Conservation (phyloP, 805 yeast species). For the Cyberlindnera mycetangii region DNA sequence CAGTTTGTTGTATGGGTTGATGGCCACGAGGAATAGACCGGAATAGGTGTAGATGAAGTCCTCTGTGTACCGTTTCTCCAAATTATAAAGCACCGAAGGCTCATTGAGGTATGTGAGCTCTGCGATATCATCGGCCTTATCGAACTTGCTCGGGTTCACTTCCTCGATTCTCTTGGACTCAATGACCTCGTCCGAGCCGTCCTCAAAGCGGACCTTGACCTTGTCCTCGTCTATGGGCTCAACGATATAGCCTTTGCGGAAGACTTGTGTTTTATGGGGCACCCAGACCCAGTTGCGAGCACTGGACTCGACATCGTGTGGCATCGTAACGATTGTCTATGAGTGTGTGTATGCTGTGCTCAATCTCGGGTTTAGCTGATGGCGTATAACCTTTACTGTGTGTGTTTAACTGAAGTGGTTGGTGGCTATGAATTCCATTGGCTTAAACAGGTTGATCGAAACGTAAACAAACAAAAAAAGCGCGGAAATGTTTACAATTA, state of each 20-base stretch:
- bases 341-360: not conserved
- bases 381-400: not conserved
- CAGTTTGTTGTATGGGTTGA: conserved; percentile 81
- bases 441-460: not conserved
- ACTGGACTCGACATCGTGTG: conserved; percentile 13
- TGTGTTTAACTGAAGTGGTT: not conserved
- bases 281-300: conserved; percentile 68
- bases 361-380: not conserved
- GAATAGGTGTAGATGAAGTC: conserved; percentile 90
- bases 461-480: conserved; percentile 9
- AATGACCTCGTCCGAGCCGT: conserved; percentile 39
- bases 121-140: conserved; percentile 92
- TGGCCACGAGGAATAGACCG: conserved; percentile 91
- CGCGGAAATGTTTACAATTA: conserved; percentile 15
- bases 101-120: conserved; percentile 92
- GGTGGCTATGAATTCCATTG: not conserved
- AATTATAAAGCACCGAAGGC: conserved; percentile 88
- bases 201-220: conserved; percentile 39
- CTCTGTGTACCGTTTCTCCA: conserved; percentile 70
- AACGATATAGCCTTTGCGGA: conserved; percentile 57
- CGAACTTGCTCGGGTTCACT: conserved; percentile 88
- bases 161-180: conserved; percentile 48
- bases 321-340: not conserved
- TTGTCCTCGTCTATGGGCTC: conserved; percentile 37
- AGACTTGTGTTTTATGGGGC: conserved; percentile 54